phyloP scores from a whole-genome alignment of 139 green algal genomes.

The Pseudopediastrum boryanum region DNA sequence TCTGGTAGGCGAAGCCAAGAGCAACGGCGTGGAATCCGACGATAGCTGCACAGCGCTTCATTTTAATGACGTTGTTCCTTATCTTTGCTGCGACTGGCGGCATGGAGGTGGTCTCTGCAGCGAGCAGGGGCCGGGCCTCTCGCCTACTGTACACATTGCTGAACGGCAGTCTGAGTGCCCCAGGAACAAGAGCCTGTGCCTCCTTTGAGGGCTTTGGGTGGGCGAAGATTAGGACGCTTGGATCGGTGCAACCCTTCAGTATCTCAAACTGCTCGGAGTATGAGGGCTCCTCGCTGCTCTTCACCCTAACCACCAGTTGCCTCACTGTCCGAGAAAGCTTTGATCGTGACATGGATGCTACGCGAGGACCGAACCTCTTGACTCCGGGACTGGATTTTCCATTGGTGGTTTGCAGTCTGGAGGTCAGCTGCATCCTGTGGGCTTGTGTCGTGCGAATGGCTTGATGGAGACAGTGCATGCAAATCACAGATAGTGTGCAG shows the following conservation, averaged over 20 bases:
- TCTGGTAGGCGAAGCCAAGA: neutral
- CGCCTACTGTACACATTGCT: neutral
- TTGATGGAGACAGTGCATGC: too few species aligned
- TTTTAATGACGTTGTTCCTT: neutral
- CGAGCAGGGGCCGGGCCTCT: constrained; percentile 7
- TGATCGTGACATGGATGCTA: too few species aligned
- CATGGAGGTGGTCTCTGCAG: neutral
- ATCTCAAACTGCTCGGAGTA: constrained; percentile 11
- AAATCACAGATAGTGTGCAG: too few species aligned
- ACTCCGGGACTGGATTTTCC: too few species aligned
- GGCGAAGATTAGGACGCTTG: neutral
- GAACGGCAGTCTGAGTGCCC: neutral
- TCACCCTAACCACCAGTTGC: too few species aligned
- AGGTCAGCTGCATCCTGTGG: too few species aligned
- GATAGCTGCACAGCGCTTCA: neutral
- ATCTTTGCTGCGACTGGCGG: neutral
- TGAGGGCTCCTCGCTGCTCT: neutral
- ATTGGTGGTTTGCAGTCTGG: too few species aligned
- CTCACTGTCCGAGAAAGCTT: too few species aligned
- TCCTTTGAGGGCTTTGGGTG: constrained; percentile 1
- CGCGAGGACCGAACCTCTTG: too few species aligned
- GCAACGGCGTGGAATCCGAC: neutral
- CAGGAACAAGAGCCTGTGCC: constrained; percentile 27
- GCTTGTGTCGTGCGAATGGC: too few species aligned
- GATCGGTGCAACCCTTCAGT: neutral